phyloP scores from a whole-genome alignment of 2,329 filamentous ascomycete species.

The Aspergillus uvarum region DNA sequence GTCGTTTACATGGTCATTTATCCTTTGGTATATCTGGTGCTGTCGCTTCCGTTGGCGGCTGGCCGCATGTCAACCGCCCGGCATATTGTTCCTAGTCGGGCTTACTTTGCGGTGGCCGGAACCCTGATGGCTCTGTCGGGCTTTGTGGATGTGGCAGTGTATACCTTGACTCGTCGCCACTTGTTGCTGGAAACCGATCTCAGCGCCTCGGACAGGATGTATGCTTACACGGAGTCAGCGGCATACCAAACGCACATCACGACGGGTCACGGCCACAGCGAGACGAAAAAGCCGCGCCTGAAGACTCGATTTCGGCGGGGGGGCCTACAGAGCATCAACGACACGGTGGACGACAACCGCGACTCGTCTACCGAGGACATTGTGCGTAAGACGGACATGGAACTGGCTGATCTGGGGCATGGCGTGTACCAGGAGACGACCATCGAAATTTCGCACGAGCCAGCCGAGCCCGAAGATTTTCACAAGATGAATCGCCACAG shows the following conservation, averaged over 20 bases:
- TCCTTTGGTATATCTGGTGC: slow-evolving; percentile 54
- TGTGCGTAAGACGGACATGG: slow-evolving; percentile 34
- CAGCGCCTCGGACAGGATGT: slow-evolving; percentile 26
- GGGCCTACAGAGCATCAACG: slow-evolving; percentile 21
- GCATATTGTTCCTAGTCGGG: slow-evolving; percentile 34
- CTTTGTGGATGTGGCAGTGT: slow-evolving; percentile 58
- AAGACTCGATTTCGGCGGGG: slow-evolving; percentile 21
- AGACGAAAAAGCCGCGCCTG: slow-evolving; percentile 17
- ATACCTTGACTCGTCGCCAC: slow-evolving; percentile 56
- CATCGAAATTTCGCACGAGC: slow-evolving; percentile 43
- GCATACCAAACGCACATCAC: slow-evolving; percentile 30
- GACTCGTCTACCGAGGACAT: slow-evolving; percentile 49
- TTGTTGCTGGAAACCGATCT: slow-evolving; percentile 53
- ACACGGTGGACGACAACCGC: slow-evolving; percentile 24
- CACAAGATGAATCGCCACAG: slow-evolving; percentile 6
- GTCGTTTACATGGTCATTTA: slow-evolving; percentile 49
- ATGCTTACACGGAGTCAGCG: slow-evolving; percentile 31
- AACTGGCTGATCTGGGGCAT: slow-evolving; percentile 33
- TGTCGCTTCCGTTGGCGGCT: slow-evolving; percentile 62
- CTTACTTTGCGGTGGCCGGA: slow-evolving; percentile 52
- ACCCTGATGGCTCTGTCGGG: slow-evolving; percentile 58
- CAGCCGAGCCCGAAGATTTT: slow-evolving; percentile 22
- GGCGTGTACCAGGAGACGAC: slow-evolving; percentile 45
- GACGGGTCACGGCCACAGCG: slow-evolving; percentile 15
- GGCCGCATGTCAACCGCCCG: slow-evolving; percentile 43